A percentile compares a stretch with the other conserved stretches of the same genome.
phyloP scores from a whole-genome alignment of 345 rosid species.

The Eucalyptus rudis region DNA sequence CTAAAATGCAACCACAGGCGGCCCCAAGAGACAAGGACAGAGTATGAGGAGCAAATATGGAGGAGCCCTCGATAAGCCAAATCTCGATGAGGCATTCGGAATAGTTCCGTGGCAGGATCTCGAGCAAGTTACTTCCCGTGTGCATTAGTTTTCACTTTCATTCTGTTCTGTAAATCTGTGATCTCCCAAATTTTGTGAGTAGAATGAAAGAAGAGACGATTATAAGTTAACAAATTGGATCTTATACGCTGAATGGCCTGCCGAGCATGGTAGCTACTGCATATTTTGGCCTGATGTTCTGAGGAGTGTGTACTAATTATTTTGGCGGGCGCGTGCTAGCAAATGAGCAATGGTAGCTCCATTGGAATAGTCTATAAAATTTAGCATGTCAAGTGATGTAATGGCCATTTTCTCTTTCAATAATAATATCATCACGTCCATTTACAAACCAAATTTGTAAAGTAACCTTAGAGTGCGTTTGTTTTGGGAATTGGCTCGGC shows the following conservation, averaged over 20 bases:
- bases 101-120: not conserved
- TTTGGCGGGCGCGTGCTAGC: not conserved
- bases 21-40: slow-evolving; percentile 5
- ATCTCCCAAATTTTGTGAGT: not conserved
- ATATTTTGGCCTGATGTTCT: not conserved
- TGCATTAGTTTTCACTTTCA: not conserved
- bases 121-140: not conserved
- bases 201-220: not conserved
- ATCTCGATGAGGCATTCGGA: not conserved
- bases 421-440: no score
- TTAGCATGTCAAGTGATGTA: not conserved
- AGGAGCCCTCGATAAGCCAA: not conserved
- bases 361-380: not conserved
- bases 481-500: no score
- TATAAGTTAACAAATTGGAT: not conserved
- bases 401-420: not conserved
- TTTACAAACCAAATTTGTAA: no score
- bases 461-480: no score
- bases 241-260: not conserved
- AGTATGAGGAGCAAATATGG: slow-evolving; percentile 23
- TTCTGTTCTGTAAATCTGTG: not conserved
- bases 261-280: not conserved
- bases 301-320: not conserved
- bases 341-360: not conserved
- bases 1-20: slow-evolving; percentile 40